Conservation (phyloP, 2,329 filamentous ascomycete species). For the Thielaviopsis musarum region DNA sequence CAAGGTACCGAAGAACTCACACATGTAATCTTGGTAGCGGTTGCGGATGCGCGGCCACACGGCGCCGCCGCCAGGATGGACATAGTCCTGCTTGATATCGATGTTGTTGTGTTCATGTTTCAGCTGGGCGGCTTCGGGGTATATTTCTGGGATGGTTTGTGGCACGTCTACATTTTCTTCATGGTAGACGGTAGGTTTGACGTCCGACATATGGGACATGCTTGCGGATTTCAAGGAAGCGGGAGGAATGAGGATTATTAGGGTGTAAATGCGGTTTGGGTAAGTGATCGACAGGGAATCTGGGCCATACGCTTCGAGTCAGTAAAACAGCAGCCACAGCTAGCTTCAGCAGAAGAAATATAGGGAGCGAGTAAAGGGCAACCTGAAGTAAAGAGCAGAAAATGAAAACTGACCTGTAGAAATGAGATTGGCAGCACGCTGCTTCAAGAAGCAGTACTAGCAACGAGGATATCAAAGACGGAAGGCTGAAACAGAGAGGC, state of each 20-base stretch:
- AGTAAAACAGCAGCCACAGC: no score
- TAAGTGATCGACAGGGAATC: no score
- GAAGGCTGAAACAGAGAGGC: not conserved
- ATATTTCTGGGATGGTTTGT: not conserved
- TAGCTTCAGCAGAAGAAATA: no score
- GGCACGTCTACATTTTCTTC: not conserved
- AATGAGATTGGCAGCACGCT: not conserved
- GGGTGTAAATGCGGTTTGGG: not conserved
- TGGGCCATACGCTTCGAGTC: no score
- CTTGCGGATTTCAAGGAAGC: not conserved
- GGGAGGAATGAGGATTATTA: not conserved
- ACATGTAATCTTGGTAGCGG: constrained; percentile 39
- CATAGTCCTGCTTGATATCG: not conserved
- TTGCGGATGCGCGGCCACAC: constrained; percentile 37
- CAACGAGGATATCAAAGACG: constrained; percentile 1
- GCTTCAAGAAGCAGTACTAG: constrained; percentile 1
- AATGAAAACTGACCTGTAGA: no score
- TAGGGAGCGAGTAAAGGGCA: no score
- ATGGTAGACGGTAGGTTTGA: not conserved
- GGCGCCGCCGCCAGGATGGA: not conserved
- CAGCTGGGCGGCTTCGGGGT: not conserved
- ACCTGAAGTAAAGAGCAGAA: no score
- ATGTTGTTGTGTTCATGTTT: constrained; percentile 3
- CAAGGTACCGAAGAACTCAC: constrained; percentile 53
- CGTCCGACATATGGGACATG: not conserved